Base-by-base conservation (phyloP, 495 filamentous ascomycete genomes). In the Usnea hakonensis region DNA sequence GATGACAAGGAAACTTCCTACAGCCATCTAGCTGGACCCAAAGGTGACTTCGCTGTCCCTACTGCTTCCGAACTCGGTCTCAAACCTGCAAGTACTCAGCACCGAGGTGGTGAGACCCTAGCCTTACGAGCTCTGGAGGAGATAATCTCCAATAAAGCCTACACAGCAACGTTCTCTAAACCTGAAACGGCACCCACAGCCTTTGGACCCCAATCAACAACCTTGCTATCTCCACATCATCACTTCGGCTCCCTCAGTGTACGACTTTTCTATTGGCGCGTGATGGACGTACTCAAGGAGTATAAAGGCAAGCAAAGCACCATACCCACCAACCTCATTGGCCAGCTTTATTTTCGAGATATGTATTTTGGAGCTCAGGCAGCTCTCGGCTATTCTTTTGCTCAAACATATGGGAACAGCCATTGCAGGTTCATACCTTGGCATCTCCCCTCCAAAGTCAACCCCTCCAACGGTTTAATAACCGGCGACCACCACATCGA, bases 301-400 rank as follows among this genome's bases (percentile, higher is more conserved):
- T 73, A 75, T 11, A 69, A 73, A 19, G 75, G 78, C 23, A 81
- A 81, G 59, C 70, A 70, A 50, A 78, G 81, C 2, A 67, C 75
- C 13, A 78, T 83, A 0, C 87, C 87, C 0, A 82, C 80, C 1
- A 86, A 82, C 56, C 70, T 90, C 5, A 83, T 79, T 3, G 87
- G 87, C 17, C 87, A 90, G 65, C 73, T 89, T 2, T 76, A 88
- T 0, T 90, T 90, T 68, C 76, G 87, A 0, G 87, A 90, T 61
- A 90, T 89, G 87, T 90, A 88, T 72, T 88, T 90, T 62, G 86
- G 76, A 37, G 87, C 87, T 0, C 86, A 90, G 68, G 83, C 86
- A 3, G 75, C 78, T 0, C 72, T 89, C 3, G 86, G 87, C 5
- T 75, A 78, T 54, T 59, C 73, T 1, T 89, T 84, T 64, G 74